Evolutionary conservation across 2,329 filamentous ascomycete species (phyloP).

Genomic region (Bipolaris sorokiniana): DNA sequence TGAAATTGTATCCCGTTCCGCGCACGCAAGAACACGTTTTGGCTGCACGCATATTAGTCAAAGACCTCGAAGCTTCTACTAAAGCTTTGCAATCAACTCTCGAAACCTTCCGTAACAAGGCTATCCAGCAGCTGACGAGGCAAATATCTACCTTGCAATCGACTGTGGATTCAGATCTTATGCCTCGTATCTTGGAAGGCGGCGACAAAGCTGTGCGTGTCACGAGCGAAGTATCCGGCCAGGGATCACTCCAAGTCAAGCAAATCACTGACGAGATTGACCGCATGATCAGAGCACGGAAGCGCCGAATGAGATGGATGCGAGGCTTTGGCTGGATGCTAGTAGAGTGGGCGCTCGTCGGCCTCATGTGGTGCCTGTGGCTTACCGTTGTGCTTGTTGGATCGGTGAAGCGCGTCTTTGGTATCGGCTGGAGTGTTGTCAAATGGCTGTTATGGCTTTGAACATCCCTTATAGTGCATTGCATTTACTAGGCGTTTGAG

Average conservation of each 20-base stretch:
- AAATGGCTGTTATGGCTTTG: slow-evolving; percentile 79
- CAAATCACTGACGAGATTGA: slow-evolving; percentile 77
- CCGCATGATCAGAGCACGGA: slow-evolving; percentile 71
- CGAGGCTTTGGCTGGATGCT: slow-evolving; percentile 77
- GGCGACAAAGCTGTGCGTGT: slow-evolving; percentile 83
- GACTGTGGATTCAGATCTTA: slow-evolving; percentile 58
- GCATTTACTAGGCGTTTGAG: slow-evolving; percentile 5
- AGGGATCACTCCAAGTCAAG: slow-evolving; percentile 80
- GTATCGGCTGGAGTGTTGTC: slow-evolving; percentile 64
- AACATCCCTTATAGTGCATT: slow-evolving; percentile 3
- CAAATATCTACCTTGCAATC: slow-evolving; percentile 54
- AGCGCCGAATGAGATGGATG: slow-evolving; percentile 76
- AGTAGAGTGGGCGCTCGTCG: slow-evolving; percentile 86
- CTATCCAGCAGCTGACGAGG: slow-evolving; percentile 53
- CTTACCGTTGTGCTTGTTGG: slow-evolving; percentile 80
- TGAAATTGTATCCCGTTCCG: slow-evolving; percentile 53
- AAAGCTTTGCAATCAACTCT: slow-evolving; percentile 58
- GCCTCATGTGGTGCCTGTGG: slow-evolving; percentile 95
- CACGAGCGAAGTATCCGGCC: slow-evolving; percentile 74
- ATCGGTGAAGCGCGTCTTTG: slow-evolving; percentile 67
- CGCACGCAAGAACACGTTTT: slow-evolving; percentile 60
- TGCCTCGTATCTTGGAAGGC: slow-evolving; percentile 67
- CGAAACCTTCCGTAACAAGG: slow-evolving; percentile 55
- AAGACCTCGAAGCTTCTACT: slow-evolving; percentile 54
- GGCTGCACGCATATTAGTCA: slow-evolving; percentile 60